Percentiles rank a stretch among this genome's conserved stretches.
phyloP scores from a whole-genome alignment of 2,329 filamentous ascomycete species.

The Corinectria fuckeliana region DNA sequence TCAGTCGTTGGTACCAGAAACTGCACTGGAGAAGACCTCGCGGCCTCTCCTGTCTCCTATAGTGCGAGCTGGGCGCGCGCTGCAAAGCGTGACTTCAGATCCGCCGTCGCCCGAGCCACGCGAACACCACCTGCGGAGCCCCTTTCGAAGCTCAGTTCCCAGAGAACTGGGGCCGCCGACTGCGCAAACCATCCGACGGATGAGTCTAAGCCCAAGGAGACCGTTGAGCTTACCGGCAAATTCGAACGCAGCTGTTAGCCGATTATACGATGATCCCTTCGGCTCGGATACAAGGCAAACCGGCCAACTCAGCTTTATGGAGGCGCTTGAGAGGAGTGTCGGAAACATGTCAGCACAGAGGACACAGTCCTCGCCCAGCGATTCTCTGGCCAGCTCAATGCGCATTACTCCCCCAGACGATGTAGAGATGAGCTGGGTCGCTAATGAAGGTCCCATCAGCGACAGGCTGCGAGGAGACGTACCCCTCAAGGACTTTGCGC shows the following conservation, averaged over 20 bases:
- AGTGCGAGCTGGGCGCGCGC: constrained; percentile 61
- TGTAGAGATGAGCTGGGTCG: constrained; percentile 54
- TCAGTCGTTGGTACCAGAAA: constrained; percentile 41
- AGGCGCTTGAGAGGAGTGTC: constrained; percentile 40
- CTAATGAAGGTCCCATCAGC: constrained; percentile 46
- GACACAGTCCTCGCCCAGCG: constrained; percentile 27
- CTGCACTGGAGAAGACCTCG: constrained; percentile 36
- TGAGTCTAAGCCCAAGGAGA: constrained; percentile 42
- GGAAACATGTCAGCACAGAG: constrained; percentile 21
- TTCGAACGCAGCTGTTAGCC: constrained; percentile 20
- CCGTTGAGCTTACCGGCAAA: constrained; percentile 22
- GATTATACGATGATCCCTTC: constrained; percentile 41
- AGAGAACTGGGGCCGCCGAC: constrained; percentile 44
- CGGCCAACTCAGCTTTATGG: constrained; percentile 43
- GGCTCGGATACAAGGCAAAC: constrained; percentile 32
- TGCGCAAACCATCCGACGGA: constrained; percentile 30
- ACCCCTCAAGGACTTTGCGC: constrained; percentile 40
- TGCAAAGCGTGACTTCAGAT: constrained; percentile 66
- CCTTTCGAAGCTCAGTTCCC: constrained; percentile 54
- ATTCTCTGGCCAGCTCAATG: constrained; percentile 44
- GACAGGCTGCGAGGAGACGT: constrained; percentile 45
- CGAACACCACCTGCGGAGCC: constrained; percentile 61
- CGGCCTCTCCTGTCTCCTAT: constrained; percentile 62
- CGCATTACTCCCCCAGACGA: constrained; percentile 42
- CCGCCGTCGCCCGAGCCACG: constrained; percentile 61